Conservation (phyloP, 768 basidiomycete species). For the Mycena galericulata region DNA sequence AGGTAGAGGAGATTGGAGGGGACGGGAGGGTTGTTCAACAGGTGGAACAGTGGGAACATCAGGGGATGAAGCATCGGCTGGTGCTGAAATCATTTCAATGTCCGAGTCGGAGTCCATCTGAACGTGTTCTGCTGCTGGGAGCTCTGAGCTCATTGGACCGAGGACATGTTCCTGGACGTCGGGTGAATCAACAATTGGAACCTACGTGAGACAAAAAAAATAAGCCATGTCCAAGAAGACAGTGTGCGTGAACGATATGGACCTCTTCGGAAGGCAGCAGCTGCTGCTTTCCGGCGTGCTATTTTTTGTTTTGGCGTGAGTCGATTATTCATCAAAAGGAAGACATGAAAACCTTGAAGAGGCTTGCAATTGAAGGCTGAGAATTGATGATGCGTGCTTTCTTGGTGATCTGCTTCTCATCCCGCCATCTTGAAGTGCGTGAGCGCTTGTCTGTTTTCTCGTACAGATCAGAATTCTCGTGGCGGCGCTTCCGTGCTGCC, state of each 20-base stretch:
- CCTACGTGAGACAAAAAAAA: neutral
- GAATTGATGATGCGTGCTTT: conserved; percentile 7
- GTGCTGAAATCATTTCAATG: conserved; percentile 11
- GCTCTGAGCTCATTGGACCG: neutral
- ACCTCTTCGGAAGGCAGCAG: neutral
- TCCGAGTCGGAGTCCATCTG: conserved; percentile 17
- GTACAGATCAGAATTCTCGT: conserved; percentile 15
- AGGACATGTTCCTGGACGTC: neutral
- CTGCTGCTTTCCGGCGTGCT: neutral
- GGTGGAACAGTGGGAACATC: conserved; percentile 1
- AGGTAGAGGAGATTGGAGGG: neutral
- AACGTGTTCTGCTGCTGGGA: conserved; percentile 1
- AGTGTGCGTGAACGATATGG: conserved; percentile 3
- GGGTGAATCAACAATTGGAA: neutral
- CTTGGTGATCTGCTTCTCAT: conserved; percentile 16
- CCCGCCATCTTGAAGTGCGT: conserved; percentile 17
- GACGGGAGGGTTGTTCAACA: neutral
- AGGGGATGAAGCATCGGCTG: neutral
- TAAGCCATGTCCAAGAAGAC: neutral
- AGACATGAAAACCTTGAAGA: conserved; percentile 14
- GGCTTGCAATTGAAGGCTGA: conserved; percentile 14
- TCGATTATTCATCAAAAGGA: conserved; percentile 7
- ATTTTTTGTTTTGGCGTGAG: neutral
- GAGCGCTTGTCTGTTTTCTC: conserved; percentile 13
- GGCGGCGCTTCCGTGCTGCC: conserved; percentile 8